A percentile compares a stretch with the other conserved stretches of the same genome.
phyloP scores from a whole-genome alignment of 139 green algal species.

The Chlamydomonas schloesseri region DNA sequence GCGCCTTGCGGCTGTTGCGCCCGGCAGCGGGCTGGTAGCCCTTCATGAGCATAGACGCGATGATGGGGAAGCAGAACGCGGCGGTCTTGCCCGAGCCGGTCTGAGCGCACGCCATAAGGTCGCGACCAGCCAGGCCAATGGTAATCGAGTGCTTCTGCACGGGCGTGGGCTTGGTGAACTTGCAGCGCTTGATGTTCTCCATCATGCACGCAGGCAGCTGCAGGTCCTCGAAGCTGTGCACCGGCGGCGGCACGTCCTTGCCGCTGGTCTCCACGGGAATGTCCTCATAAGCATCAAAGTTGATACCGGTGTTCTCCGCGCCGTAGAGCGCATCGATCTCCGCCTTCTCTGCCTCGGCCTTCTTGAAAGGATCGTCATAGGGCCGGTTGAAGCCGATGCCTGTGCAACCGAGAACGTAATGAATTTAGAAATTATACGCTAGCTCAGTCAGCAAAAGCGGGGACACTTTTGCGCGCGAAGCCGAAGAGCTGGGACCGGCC shows the following conservation, averaged over 20 bases:
- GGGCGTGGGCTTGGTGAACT: slow-evolving; percentile 98
- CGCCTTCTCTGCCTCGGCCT: slow-evolving; percentile 67
- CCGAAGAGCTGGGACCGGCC: not conserved
- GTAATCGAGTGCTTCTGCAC: slow-evolving; percentile 98
- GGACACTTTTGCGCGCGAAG: not conserved
- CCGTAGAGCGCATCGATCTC: slow-evolving; percentile 67
- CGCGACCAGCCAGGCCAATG: slow-evolving; percentile 91
- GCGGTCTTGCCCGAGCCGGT: slow-evolving; percentile 99
- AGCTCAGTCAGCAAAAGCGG: not conserved
- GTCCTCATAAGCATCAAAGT: slow-evolving; percentile 99
- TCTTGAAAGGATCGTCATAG: slow-evolving; percentile 67
- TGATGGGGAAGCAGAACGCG: slow-evolving; percentile 99
- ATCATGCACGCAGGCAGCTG: slow-evolving; percentile 83
- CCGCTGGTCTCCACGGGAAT: slow-evolving; percentile 96
- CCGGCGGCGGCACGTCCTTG: slow-evolving; percentile 83
- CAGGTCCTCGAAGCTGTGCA: slow-evolving; percentile 90
- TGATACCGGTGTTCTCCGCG: slow-evolving; percentile 96
- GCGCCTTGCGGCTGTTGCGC: slow-evolving; percentile 83
- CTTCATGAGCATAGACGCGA: slow-evolving; percentile 84
- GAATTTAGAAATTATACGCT: not conserved
- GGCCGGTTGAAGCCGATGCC: slow-evolving; percentile 41
- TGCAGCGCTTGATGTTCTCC: slow-evolving; percentile 94
- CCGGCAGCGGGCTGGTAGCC: slow-evolving; percentile 67
- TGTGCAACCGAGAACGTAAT: not conserved
- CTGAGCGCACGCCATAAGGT: slow-evolving; percentile 96